Evolutionary conservation across 208 protist species (phyloP).

Genomic region (Trypanosomatidae sp.): DNA sequence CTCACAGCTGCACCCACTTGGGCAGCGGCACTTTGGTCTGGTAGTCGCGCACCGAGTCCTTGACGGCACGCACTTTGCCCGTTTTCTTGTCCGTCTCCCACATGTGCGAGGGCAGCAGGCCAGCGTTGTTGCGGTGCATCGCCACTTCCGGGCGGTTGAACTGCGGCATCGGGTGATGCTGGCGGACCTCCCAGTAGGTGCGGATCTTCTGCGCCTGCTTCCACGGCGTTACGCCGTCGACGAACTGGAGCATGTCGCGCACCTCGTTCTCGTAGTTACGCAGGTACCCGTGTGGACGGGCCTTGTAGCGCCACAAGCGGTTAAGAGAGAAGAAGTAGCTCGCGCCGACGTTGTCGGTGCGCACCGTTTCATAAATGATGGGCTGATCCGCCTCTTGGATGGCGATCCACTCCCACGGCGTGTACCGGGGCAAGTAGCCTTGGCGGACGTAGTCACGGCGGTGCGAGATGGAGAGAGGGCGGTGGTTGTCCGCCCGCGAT

Average conservation of each 20-base stretch:
- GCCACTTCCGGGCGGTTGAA: conserved; percentile 89
- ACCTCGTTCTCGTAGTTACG: conserved; percentile 90
- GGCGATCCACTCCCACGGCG: conserved; percentile 92
- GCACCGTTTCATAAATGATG: conserved; percentile 79
- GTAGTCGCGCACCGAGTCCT: conserved; percentile 92
- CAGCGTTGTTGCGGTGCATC: conserved; percentile 87
- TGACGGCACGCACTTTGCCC: conserved; percentile 87
- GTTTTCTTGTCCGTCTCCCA: conserved; percentile 94
- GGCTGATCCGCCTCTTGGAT: conserved; percentile 90
- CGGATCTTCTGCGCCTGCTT: conserved; percentile 90
- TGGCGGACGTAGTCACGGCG: conserved; percentile 84
- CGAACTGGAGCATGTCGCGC: conserved; percentile 83
- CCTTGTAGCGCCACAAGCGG: conserved; percentile 90
- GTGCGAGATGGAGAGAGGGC: conserved; percentile 84
- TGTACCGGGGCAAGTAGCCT: conserved; percentile 86
- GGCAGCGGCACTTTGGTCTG: conserved; percentile 82
- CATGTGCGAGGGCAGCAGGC: conserved; percentile 77
- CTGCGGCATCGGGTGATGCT: conserved; percentile 90
- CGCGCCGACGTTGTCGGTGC: conserved; percentile 67
- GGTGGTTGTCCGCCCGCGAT: conserved; percentile 82
- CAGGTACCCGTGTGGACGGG: conserved; percentile 86
- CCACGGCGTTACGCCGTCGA: conserved; percentile 90
- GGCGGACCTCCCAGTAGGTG: conserved; percentile 89
- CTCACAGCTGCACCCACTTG: conserved; percentile 83
- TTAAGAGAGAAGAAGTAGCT: conserved; percentile 87